Conservation (phyloP, 331 rosid species). For the Ulmus americana region DNA sequence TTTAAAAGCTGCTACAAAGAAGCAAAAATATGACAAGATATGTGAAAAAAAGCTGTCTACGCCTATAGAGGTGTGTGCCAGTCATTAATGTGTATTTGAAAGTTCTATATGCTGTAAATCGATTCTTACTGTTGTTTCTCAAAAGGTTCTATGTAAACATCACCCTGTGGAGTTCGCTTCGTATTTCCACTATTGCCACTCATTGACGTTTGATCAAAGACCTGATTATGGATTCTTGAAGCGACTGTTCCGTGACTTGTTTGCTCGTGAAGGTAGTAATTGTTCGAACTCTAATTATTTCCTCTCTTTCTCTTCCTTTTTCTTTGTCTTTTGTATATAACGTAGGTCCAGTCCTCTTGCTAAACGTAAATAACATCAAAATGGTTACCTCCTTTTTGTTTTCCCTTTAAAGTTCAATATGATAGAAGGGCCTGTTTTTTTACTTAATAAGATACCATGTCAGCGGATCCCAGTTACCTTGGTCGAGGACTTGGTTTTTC, state of each 20-base stretch:
- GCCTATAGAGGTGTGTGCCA: constrained; percentile 73
- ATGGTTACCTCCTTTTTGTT: not conserved
- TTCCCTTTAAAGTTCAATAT: not conserved
- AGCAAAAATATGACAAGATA: constrained; percentile 93
- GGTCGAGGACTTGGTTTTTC: no score
- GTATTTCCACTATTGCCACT: constrained; percentile 90
- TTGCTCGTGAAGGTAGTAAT: constrained; percentile 71
- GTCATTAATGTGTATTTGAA: constrained; percentile 12
- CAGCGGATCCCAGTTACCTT: no score
- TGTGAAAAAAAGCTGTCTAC: constrained; percentile 93
- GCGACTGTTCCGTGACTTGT: constrained; percentile 79
- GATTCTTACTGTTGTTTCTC: constrained; percentile 29
- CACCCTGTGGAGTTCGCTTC: constrained; percentile 94
- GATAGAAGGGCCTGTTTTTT: no score
- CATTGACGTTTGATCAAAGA: constrained; percentile 85
- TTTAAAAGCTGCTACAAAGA: constrained; percentile 93
- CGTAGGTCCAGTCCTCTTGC: no score
- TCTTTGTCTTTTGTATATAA: not conserved
- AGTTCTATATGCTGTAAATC: constrained; percentile 17
- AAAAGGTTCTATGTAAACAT: constrained; percentile 80
- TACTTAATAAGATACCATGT: no score
- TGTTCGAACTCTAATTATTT: constrained; percentile 8
- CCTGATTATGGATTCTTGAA: constrained; percentile 98
- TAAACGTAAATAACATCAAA: not conserved
- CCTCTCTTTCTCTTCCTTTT: not conserved